Percentiles rank a stretch among this genome's conserved stretches.
Conservation (phyloP, 768 basidiomycete species). For the Boletales sp. region DNA sequence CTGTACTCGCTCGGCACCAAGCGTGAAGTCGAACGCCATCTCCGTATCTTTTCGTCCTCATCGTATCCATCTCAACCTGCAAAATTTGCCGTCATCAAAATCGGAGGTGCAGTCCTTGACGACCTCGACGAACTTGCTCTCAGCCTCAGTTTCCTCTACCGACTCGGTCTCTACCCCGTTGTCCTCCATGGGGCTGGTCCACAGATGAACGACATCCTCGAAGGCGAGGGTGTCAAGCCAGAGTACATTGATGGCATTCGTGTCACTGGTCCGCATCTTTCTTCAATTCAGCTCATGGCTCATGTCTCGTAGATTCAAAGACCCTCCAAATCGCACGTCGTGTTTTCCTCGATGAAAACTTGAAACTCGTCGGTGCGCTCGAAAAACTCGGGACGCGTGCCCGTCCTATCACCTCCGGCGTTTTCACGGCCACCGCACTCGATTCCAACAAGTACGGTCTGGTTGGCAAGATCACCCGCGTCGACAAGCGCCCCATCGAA, state of each 20-base stretch:
- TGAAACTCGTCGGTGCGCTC: slow-evolving; percentile 88
- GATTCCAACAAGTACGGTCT: slow-evolving; percentile 93
- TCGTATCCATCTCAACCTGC: slow-evolving; percentile 86
- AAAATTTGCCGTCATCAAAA: slow-evolving; percentile 97
- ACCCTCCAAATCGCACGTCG: slow-evolving; percentile 92
- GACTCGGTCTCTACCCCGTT: slow-evolving; percentile 96
- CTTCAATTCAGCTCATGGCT: background rate
- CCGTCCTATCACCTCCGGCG: slow-evolving; percentile 95
- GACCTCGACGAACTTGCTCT: slow-evolving; percentile 92
- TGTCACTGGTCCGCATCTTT: slow-evolving; percentile 70
- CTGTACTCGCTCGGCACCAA: slow-evolving; percentile 97
- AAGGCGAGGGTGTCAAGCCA: slow-evolving; percentile 87
- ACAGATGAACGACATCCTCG: slow-evolving; percentile 91
- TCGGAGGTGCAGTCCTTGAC: slow-evolving; percentile 93
- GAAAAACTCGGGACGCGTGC: slow-evolving; percentile 96
- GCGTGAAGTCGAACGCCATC: slow-evolving; percentile 96
- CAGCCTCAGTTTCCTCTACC: slow-evolving; percentile 93
- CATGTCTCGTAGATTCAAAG: slow-evolving; percentile 63
- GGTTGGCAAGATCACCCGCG: slow-evolving; percentile 90
- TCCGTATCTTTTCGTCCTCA: slow-evolving; percentile 96
- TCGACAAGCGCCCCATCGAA: slow-evolving; percentile 96
- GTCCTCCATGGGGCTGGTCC: slow-evolving; percentile 96
- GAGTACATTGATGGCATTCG: slow-evolving; percentile 98
- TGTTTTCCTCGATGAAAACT: slow-evolving; percentile 96
- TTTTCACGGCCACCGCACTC: slow-evolving; percentile 96